Percentiles rank a stretch among this genome's conserved stretches.
phyloP scores from a whole-genome alignment of 768 basidiomycete species.

The Galerina sulciceps region DNA sequence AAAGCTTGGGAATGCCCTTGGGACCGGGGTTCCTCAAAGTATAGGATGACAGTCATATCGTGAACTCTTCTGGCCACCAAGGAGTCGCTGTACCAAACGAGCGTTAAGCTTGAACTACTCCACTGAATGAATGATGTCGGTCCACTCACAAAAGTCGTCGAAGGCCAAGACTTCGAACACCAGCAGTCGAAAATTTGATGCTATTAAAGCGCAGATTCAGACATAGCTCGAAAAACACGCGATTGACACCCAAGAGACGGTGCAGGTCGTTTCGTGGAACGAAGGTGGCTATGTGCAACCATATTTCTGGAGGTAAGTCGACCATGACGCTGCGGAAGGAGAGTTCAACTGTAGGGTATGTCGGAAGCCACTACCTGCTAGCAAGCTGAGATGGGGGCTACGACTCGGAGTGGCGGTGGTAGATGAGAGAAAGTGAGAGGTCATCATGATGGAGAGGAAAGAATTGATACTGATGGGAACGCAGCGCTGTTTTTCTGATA shows the following conservation, averaged over 20 bases:
- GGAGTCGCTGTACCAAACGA: neutral
- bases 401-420: too few relatives aligned
- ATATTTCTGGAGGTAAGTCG: slow-evolving; percentile 1
- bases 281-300: slow-evolving; percentile 1
- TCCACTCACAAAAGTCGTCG: neutral
- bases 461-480: too few relatives aligned
- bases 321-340: neutral
- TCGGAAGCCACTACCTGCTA: too few relatives aligned
- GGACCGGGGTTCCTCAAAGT: too few relatives aligned
- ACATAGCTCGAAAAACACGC: neutral
- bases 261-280: slow-evolving; percentile 3
- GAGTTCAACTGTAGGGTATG: too few relatives aligned
- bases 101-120: neutral
- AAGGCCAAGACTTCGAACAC: neutral
- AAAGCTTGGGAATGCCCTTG: too few relatives aligned
- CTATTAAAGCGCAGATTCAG: neutral
- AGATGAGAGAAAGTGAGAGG: too few relatives aligned
- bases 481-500: too few relatives aligned
- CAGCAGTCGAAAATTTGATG: neutral
- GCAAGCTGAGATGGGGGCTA: too few relatives aligned
- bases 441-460: too few relatives aligned
- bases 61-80: neutral
- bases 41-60: neutral
- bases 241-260: slow-evolving; percentile 2
- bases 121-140: neutral